A percentile compares a stretch with the other conserved stretches of the same genome.
These are phyloP conservation scores for Vairimorpha apis DNA, from an alignment of 371 early-diverging fungal species.

Conservation along the genomic window DNA sequence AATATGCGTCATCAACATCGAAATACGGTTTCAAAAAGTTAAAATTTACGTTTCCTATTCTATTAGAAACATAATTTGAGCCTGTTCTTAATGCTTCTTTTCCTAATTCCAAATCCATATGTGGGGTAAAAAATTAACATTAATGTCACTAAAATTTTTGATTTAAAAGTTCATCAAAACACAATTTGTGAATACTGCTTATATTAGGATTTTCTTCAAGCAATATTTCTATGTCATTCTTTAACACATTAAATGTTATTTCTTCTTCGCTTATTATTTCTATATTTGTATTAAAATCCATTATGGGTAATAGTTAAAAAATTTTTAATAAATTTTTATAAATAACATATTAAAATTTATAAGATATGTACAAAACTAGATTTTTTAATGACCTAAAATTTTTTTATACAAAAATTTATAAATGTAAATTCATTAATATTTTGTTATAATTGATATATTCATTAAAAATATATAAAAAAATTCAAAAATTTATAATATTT, in stretches of 20 bases:
- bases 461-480: too few species aligned
- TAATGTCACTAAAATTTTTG: background rate
- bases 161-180: background rate
- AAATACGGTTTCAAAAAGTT: slow-evolving; percentile 80
- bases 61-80: slow-evolving; percentile 77
- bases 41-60: slow-evolving; percentile 73
- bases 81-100: slow-evolving; percentile 77
- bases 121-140: background rate
- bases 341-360: too few species aligned
- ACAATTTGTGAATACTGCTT: background rate
- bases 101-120: slow-evolving; percentile 83
- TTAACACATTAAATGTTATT: background rate
- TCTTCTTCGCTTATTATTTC: background rate
- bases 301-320: background rate
- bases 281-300: slow-evolving; percentile 18
- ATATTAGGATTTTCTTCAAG: slow-evolving; percentile 1
- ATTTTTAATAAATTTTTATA: too few species aligned
- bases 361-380: too few species aligned
- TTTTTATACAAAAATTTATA: too few species aligned
- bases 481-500: too few species aligned
- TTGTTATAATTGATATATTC: too few species aligned
- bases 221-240: background rate
- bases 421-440: too few species aligned
- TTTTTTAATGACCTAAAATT: too few species aligned
- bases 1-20: slow-evolving; percentile 84